These are phyloP conservation scores for Aspergillus chevalieri DNA, from an alignment of 2,329 filamentous ascomycete genomes.

Conservation along the genomic window DNA sequence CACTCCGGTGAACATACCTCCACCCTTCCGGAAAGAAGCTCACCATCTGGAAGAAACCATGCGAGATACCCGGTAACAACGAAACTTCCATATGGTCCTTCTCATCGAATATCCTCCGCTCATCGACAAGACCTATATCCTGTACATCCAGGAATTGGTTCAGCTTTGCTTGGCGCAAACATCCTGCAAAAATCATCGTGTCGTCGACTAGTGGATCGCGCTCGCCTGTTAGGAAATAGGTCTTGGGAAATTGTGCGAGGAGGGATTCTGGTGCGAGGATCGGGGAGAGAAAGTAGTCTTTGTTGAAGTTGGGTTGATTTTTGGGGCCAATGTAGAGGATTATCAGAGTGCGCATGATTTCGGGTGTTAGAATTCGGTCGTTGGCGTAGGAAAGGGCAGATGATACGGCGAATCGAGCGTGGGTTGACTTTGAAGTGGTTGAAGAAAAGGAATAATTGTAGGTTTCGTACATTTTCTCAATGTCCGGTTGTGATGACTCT, in stretches of 20 bases:
- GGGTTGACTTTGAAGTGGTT: constrained; percentile 45
- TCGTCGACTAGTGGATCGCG: constrained; percentile 93
- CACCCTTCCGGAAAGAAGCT: constrained; percentile 82
- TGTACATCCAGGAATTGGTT: constrained; percentile 51
- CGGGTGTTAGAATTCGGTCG: constrained; percentile 85
- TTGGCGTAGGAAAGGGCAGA: constrained; percentile 99
- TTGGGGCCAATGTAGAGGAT: constrained; percentile 94
- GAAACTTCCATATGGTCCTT: constrained; percentile 73
- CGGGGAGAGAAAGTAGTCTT: constrained; percentile 84
- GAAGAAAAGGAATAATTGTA: not conserved
- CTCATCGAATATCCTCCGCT: constrained; percentile 58
- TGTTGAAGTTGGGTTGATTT: constrained; percentile 84
- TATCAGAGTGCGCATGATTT: constrained; percentile 99
- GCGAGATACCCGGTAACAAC: constrained; percentile 80
- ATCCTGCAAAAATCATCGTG: constrained; percentile 89
- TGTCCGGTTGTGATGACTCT: not conserved
- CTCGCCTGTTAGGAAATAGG: constrained; percentile 89
- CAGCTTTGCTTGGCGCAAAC: constrained; percentile 71
- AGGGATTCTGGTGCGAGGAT: constrained; percentile 81
- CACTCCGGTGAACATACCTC: constrained; percentile 75
- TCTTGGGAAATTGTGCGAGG: constrained; percentile 83
- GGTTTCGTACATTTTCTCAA: not conserved
- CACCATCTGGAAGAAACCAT: constrained; percentile 92
- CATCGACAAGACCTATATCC: constrained; percentile 49
- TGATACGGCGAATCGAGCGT: constrained; percentile 84